Evolutionary conservation across 73 alveolate genomes (phyloP).

Genomic region (Paramecium sonneborni): DNA sequence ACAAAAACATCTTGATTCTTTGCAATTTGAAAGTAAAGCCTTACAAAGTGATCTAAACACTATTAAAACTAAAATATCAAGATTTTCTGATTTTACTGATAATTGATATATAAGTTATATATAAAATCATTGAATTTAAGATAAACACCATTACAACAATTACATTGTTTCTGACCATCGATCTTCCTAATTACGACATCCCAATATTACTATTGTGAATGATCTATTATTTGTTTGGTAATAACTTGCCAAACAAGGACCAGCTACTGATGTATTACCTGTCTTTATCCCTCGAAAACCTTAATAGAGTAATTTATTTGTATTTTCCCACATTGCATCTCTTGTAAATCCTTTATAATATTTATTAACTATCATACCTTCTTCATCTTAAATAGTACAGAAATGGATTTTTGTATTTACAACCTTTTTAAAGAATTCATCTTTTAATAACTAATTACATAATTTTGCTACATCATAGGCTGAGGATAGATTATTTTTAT

Average conservation of each 20-base stretch:
- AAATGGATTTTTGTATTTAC: constrained; percentile 38
- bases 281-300: constrained; percentile 71
- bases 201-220: constrained; percentile 31
- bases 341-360: neutral
- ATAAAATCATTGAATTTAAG: neutral
- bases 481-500: constrained; percentile 73
- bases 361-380: neutral
- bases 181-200: constrained; percentile 58
- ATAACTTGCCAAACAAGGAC: constrained; percentile 66
- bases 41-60: neutral
- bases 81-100: constrained; percentile 51
- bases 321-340: constrained; percentile 65
- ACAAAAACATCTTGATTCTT: neutral
- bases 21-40: neutral
- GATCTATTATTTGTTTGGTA: neutral
- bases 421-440: constrained; percentile 50
- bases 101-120: neutral
- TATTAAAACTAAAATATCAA: neutral
- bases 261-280: constrained; percentile 71
- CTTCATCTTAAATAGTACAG: constrained; percentile 40
- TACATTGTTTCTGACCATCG: constrained; percentile 64
- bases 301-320: constrained; percentile 62
- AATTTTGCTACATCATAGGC: constrained; percentile 82
- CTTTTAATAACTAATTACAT: constrained; percentile 70
- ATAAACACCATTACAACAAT: constrained; percentile 3